Conservation (phyloP, 75 land plant genomes). For the Selaginella tamariscina region DNA sequence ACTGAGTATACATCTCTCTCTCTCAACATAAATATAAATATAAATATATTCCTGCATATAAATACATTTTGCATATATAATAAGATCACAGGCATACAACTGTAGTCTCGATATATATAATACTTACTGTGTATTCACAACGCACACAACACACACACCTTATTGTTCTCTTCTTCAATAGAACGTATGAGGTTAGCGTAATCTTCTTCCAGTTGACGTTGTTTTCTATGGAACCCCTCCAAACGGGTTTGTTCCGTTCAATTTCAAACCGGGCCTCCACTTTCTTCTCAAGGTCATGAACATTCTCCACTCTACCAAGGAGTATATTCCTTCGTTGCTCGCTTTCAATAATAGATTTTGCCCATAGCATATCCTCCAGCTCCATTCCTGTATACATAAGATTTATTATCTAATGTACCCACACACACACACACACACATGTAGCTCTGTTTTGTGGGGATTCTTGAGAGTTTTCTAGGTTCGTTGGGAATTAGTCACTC, state of each 20-base stretch:
- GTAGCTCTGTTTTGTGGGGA: neutral
- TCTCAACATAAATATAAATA: no score
- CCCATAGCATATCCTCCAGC: constrained; percentile 15
- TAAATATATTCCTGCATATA: no score
- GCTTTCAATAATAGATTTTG: constrained; percentile 11
- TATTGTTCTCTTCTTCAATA: constrained; percentile 3
- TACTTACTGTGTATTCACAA: no score
- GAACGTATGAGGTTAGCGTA: neutral
- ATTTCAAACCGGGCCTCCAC: constrained; percentile 14
- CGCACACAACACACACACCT: no score
- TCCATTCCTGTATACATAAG: neutral
- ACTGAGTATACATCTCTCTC: no score
- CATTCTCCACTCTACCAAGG: constrained; percentile 1
- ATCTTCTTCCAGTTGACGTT: neutral
- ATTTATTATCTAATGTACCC: neutral
- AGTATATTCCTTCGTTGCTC: constrained; percentile 14
- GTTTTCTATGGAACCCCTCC: neutral
- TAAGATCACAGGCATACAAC: no score
- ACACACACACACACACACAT: neutral
- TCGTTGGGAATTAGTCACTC: no score
- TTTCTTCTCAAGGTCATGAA: constrained; percentile 10
- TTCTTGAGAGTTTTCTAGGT: neutral
- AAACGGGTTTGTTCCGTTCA: constrained; percentile 2
- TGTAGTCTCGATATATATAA: no score
- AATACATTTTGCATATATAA: no score